phyloP scores from a whole-genome alignment of 306 rosid species.

The Pterocarpus macrocarpus region DNA sequence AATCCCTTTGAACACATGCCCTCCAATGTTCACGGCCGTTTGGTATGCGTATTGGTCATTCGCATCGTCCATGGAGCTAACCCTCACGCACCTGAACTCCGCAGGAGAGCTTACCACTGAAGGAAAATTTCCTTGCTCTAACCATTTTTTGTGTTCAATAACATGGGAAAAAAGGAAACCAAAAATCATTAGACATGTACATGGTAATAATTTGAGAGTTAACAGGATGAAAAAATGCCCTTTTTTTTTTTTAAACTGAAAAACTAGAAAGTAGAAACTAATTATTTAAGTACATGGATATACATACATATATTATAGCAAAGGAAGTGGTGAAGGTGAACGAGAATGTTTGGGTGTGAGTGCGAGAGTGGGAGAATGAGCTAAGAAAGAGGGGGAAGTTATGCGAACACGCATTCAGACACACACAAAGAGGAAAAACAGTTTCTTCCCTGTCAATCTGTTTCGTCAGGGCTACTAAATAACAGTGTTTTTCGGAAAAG shows the following conservation, averaged over 20 bases:
- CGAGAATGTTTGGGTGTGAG: constrained; percentile 33
- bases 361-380: constrained; percentile 45
- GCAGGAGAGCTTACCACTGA: constrained; percentile 72
- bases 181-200: not conserved
- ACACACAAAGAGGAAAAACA: constrained; percentile 44
- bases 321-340: constrained; percentile 16
- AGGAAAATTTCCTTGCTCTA: constrained; percentile 79
- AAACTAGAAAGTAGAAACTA: not conserved
- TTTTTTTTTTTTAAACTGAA: not conserved
- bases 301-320: constrained; percentile 39
- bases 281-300: not conserved
- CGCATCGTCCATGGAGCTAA: constrained; percentile 70
- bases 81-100: constrained; percentile 82
- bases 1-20: constrained; percentile 89
- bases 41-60: constrained; percentile 89
- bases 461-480: constrained; percentile 59
- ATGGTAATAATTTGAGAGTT: not conserved
- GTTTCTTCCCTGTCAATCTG: constrained; percentile 58
- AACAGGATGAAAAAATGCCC: not conserved
- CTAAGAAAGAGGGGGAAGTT: constrained; percentile 37
- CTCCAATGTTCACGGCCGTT: constrained; percentile 91
- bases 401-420: constrained; percentile 19
- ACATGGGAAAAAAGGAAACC: not conserved
- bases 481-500: constrained; percentile 58
- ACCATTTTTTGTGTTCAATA: constrained; percentile 46